These are phyloP conservation scores for Blastocystis sp. DNA, from an alignment of 352 stramenopile genomes.

Conservation along the genomic window DNA sequence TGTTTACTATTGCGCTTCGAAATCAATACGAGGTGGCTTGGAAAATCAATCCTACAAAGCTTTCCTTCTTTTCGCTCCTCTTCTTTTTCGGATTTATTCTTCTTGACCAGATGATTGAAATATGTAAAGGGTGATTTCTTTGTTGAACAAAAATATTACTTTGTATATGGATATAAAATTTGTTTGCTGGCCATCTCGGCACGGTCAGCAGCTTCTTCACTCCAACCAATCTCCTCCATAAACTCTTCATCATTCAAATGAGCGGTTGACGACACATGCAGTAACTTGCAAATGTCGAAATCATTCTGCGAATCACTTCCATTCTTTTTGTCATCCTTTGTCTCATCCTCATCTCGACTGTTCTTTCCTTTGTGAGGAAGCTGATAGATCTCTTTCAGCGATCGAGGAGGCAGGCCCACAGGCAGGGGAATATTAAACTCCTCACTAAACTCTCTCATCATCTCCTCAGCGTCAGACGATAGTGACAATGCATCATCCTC, in stretches of 20 bases:
- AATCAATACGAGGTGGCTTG: neutral
- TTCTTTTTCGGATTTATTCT: constrained; percentile 38
- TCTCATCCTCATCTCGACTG: neutral
- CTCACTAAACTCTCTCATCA: neutral
- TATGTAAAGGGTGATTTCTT: neutral
- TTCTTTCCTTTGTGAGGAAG: constrained; percentile 49
- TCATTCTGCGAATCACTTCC: neutral
- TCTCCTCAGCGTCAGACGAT: neutral
- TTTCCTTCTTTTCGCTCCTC: constrained; percentile 11
- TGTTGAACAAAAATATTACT: neutral
- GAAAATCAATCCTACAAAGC: neutral
- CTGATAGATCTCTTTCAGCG: constrained; percentile 57
- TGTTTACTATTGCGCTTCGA: neutral
- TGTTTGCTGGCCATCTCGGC: constrained; percentile 2
- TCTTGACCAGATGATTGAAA: constrained; percentile 18
- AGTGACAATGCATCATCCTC: constrained; percentile 44
- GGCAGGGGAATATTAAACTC: constrained; percentile 21
- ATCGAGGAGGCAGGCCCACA: neutral
- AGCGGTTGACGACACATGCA: neutral
- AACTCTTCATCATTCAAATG: constrained; percentile 31
- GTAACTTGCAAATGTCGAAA: constrained; percentile 15
- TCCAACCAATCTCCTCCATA: constrained; percentile 47
- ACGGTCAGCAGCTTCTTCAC: neutral
- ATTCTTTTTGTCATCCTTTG: neutral
- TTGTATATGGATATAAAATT: constrained; percentile 37